Evolutionary conservation across 106 monocot species (phyloP).

Genomic region (Dendrobium nobile): DNA sequence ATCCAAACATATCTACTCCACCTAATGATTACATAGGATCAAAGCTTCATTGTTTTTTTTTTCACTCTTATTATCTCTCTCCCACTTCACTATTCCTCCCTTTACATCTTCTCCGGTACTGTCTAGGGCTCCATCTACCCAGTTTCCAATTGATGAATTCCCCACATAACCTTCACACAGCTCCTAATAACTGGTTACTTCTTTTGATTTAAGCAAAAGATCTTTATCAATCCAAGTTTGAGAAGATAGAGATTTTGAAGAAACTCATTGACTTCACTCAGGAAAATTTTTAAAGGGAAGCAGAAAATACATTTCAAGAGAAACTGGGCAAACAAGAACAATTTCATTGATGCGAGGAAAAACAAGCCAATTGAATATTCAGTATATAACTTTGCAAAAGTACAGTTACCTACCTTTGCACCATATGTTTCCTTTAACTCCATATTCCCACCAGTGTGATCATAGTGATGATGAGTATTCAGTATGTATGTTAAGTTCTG

Average conservation of each 20-base stretch:
- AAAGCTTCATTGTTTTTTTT: neutral
- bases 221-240: neutral
- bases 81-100: too few species aligned
- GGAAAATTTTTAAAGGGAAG: neutral
- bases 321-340: neutral
- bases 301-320: neutral
- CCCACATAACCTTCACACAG: too few species aligned
- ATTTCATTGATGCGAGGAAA: neutral
- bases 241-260: neutral
- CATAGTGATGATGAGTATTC: slow-evolving; percentile 96
- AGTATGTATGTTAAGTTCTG: slow-evolving; percentile 88
- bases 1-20: too few species aligned
- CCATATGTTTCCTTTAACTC: slow-evolving; percentile 91
- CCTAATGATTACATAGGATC: neutral
- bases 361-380: neutral
- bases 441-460: slow-evolving; percentile 96
- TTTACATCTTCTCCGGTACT: neutral
- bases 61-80: neutral
- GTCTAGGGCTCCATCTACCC: neutral
- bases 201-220: neutral
- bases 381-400: neutral
- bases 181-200: neutral
- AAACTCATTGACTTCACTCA: neutral
- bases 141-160: neutral
- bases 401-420: slow-evolving; percentile 66